Base-by-base conservation (phyloP, 1,139 yeast species). In the Entelexis sorbosivorans region DNA sequence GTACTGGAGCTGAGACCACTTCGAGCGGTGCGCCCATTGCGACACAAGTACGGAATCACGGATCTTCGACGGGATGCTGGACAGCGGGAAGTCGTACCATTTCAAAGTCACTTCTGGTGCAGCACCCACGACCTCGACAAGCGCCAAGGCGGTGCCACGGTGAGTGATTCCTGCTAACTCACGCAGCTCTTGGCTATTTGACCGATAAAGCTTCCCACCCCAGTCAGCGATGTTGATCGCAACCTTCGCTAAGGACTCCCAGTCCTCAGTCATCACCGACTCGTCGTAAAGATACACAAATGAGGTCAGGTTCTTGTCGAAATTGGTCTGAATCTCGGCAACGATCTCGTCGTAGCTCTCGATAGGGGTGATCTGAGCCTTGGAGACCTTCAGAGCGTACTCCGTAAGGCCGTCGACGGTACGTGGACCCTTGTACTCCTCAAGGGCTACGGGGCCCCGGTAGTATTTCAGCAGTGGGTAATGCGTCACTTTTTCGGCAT, bases 221-320 rank as follows among this genome's bases (percentile, higher is more conserved):
- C 65, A 65, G 16, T 65, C 69, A 17, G 67, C 60, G 17, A 68
- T 60, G 20, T 61, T 59, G 26, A 67, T 56, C 1, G 70, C 64
- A 16, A 69, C 60, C 39, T 64, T 61, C 47, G 63, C 61, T 43
- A 70, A 58, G 3, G 72, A 69, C 40, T 64, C 67, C 59, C 69
- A 69, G 53, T 70, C 74, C 53, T 71, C 74, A 14, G 59, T 53
- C 40, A 65, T 64, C 6, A 71, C 66, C 10, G 65, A 60, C 38
- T 63, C 63, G 54, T 71, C 73, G 53, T 70, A 68, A 39, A 71
- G 61, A 54, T 66, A 71, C 24, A 71, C 57, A 54, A 68, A 67
- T 1, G 66, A 58, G 28, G 58, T 49, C 22, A 50, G 6, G 17
- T 49, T 43, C 28, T 32, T 34, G 47, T 55, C 57, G 38, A 52